Conservation (phyloP, 768 basidiomycete genomes). For the Suillus plorans region DNA sequence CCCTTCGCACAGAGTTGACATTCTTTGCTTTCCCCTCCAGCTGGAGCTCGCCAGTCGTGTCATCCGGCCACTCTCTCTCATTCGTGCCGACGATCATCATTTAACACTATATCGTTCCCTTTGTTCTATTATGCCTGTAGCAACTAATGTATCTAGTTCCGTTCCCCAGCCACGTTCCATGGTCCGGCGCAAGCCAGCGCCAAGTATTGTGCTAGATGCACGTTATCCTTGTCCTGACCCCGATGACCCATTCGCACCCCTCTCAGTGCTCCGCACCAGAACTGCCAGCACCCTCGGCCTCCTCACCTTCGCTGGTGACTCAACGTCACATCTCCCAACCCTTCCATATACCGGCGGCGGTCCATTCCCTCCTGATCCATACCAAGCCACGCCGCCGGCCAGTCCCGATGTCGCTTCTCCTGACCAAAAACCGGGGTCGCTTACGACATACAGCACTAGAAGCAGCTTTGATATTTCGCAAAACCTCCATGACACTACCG, state of each 20-base stretch:
- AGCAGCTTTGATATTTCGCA: constrained; percentile 22
- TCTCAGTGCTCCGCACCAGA: constrained; percentile 62
- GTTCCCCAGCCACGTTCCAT: constrained; percentile 20
- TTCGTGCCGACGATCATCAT: constrained; percentile 11
- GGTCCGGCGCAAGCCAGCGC: constrained; percentile 55
- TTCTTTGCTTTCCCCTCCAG: constrained; percentile 13
- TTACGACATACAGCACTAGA: constrained; percentile 23
- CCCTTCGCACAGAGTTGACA: constrained; percentile 12
- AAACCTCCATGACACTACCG: constrained; percentile 9
- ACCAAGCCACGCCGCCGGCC: constrained; percentile 20
- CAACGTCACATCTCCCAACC: constrained; percentile 30
- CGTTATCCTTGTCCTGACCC: constrained; percentile 71
- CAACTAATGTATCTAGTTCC: constrained; percentile 23
- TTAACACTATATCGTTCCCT: constrained; percentile 12
- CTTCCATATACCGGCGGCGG: constrained; percentile 30
- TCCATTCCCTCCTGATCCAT: constrained; percentile 33
- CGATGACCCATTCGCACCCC: constrained; percentile 66
- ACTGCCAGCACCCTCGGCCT: constrained; percentile 44
- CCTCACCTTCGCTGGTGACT: constrained; percentile 29
- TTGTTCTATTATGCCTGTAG: constrained; percentile 30
- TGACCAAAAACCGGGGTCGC: constrained; percentile 5
- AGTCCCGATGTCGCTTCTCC: constrained; percentile 4
- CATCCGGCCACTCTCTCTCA: constrained; percentile 7
- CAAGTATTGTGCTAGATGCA: constrained; percentile 46
- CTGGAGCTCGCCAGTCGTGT: constrained; percentile 15